Percentiles rank a stretch among this genome's conserved stretches.
These are phyloP conservation scores for Solanum phureja DNA, from an alignment of 257 asterid genomes.

Conservation along the genomic window DNA sequence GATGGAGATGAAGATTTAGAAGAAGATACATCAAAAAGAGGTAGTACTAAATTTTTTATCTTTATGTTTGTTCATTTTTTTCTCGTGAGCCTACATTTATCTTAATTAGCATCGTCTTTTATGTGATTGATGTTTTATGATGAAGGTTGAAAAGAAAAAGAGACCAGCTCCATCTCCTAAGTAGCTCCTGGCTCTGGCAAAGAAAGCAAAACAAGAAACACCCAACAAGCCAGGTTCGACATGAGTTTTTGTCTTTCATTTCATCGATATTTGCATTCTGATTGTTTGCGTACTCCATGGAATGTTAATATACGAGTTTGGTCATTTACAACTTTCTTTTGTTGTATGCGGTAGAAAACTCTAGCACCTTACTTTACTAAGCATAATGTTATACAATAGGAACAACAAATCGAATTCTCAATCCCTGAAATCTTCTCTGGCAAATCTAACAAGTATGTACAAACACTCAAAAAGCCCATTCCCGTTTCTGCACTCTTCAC, in stretches of 20 bases:
- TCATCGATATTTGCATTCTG: no score
- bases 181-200: conserved; percentile 8
- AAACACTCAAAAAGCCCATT: background rate
- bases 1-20: conserved; percentile 15
- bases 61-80: no score
- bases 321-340: background rate
- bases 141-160: conserved; percentile 22
- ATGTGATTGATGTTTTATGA: no score
- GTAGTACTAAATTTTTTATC: no score
- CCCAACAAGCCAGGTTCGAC: conserved; percentile 12
- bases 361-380: background rate
- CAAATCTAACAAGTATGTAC: background rate
- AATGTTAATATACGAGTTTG: no score
- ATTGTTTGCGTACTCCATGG: no score
- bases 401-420: background rate
- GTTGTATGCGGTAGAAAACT: background rate
- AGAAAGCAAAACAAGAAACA: conserved; percentile 38
- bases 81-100: no score
- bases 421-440: background rate
- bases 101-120: no score
- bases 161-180: conserved; percentile 26
- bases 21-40: conserved; percentile 35
- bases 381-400: background rate
- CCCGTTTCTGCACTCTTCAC: background rate
- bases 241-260: no score